Base-by-base conservation (phyloP, 108 stramenopile species). In the Skeletonema grethae region DNA sequence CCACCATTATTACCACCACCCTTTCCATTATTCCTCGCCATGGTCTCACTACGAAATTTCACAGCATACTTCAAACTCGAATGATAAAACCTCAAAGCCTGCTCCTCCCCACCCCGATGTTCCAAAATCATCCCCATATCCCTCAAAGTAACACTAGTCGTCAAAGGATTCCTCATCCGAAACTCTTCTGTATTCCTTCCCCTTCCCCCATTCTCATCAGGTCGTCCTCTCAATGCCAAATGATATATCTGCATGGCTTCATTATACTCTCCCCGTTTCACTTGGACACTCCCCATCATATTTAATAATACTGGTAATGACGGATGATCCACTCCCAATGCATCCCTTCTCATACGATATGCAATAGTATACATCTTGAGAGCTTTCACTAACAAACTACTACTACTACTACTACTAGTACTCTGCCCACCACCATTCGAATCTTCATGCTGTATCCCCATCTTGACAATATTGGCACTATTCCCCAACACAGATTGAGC, bases 111-210 rank as follows among this genome's bases (percentile, higher is more conserved):
- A 15, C 87, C 88, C 82, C 64, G 77, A 48, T 76, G 84, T 66
- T 95, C 94, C 43, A 86, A 83, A 24, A 95, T 88, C 57, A 81
- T 82, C 7, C 94, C 94, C 90, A 93, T 95, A 64, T 95, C 91
- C 16, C 93, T 80, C 57, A 85, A 84, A 1, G 93, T 92, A 25
- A 92, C 93, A 68, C 87, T 82, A 5, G 80, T 82, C 12, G 80
- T 82, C 11, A 82, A 58, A 9, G 80, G 74, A 67, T 82, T 82
- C 29, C 35, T 24, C 31, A 35, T 65, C n/a, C 73, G 41, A 65
- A 73, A 74, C 13, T 25, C 25, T 10, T 10, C 45, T 24, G 2
- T n/a, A 9, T 70, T 57, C 57, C 61, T 35, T 25, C 69, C 66
- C 30, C 10, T 56, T 39, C 57, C 74, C 25, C 32, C 32, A 64